Evolutionary conservation across 2,329 filamentous ascomycete genomes (phyloP).

Genomic region (Botrytis medusae): DNA sequence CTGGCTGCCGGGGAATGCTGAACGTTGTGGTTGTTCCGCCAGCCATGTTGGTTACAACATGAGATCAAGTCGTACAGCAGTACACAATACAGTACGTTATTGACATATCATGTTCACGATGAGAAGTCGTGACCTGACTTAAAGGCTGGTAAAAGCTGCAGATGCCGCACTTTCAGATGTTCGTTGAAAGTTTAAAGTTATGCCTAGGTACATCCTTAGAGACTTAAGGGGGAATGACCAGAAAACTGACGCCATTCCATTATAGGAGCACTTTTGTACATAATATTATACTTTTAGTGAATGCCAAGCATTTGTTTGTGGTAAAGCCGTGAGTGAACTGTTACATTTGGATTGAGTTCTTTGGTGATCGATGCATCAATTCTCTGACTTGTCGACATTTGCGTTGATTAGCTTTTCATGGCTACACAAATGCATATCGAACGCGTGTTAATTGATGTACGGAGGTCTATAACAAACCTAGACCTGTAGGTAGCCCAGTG

Average conservation of each 20-base stretch:
- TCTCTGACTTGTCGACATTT: conserved; percentile 8
- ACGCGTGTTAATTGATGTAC: conserved; percentile 14
- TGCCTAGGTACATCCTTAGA: not conserved
- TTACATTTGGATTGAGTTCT: not conserved
- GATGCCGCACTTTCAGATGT: not conserved
- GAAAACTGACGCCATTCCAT: not conserved
- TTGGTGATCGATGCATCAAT: conserved; percentile 7
- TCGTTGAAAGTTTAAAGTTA: not conserved
- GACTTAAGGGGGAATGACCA: not conserved
- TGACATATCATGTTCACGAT: conserved; percentile 5
- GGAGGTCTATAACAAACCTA: not conserved
- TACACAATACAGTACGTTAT: not conserved
- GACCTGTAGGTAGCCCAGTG: conserved; percentile 9
- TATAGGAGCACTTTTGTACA: not conserved
- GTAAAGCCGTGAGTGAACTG: not conserved
- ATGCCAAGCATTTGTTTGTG: not conserved
- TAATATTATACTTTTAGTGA: not conserved
- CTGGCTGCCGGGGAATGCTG: conserved; percentile 9
- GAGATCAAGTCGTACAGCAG: not conserved
- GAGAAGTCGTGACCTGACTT: not conserved
- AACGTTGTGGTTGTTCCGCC: conserved; percentile 6
- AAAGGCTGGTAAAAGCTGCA: conserved; percentile 5
- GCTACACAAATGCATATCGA: conserved; percentile 17
- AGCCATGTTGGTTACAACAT: conserved; percentile 10
- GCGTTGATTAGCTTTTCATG: not conserved